Base-by-base conservation (phyloP, 148 eudicot genomes). In the Drosera capensis region DNA sequence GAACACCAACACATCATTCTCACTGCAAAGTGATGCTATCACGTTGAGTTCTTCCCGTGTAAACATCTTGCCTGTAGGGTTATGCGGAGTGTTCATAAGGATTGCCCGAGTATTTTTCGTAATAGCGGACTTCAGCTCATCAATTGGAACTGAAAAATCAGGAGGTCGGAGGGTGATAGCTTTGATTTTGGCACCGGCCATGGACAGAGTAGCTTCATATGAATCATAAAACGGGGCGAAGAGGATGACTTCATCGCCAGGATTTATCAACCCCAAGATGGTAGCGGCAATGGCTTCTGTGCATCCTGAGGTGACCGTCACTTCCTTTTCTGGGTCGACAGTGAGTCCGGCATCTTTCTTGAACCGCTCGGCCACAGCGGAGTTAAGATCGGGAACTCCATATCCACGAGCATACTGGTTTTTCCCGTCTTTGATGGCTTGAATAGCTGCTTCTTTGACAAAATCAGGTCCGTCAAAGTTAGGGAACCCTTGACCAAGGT, bases 221-320 rank as follows among this genome's bases (percentile, higher is more conserved):
- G 99, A 85, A 58, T 92, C 99, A 46, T 92, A 92, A 51, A 92
- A 92, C 0, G 99, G 99, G n/a, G 99, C 95, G 52, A 92, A 85
- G 25, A 92, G 42, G 44, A 92, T 68, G 30, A 92, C 95, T 58
- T 92, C 95, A 50, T 92, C 99, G 18, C 82, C 94, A 0, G 95
- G 88, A 63, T 92, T 81, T 52, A 92, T 92, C 57, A 92, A 63
- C 17, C 99, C 99, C 28, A 92, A 65, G 14, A 92, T 85, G 47
- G 99, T 71, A 15, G 99, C 94, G 20, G 99, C 99, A 20, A 92
- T 92, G 40, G 99, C 99, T 67, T 92, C 99, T 0, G 99, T 92
- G 79, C 99, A 92, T 26, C 99, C 99, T 7, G 99, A 80, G 59
- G 99, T 92, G 58, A 92, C 88, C 0, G 99, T 92, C 11, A 92